phyloP scores from a whole-genome alignment of 1,139 yeast genomes.

The Pichia inconspicua region DNA sequence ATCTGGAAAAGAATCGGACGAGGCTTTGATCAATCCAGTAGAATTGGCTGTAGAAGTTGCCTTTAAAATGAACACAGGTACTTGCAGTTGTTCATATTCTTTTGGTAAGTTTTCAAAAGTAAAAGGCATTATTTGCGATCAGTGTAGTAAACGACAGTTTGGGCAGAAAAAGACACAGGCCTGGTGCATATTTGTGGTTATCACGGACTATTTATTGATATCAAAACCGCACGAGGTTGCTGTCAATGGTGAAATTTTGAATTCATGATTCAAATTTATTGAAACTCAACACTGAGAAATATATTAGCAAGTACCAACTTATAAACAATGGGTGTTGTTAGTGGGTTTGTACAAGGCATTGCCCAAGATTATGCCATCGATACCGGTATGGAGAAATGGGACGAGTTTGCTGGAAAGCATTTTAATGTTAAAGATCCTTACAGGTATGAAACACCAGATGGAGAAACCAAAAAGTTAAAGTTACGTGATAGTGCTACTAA shows the following conservation, averaged over 20 bases:
- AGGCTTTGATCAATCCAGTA: constrained; percentile 36
- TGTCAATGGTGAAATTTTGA: too few relatives aligned
- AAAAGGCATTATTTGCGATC: constrained; percentile 16
- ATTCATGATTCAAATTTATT: too few relatives aligned
- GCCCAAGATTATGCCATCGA: constrained; percentile 12
- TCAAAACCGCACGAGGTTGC: too few relatives aligned
- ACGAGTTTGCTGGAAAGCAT: constrained; percentile 56
- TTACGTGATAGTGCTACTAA: constrained; percentile 54
- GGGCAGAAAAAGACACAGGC: too few relatives aligned
- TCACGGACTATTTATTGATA: too few relatives aligned
- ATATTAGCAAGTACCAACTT: too few relatives aligned
- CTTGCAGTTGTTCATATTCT: constrained; percentile 32
- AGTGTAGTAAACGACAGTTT: too few relatives aligned
- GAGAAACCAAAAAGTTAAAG: constrained; percentile 46
- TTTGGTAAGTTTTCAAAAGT: constrained; percentile 26
- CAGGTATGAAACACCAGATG: constrained; percentile 41
- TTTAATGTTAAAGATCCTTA: constrained; percentile 65
- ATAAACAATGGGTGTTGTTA: constrained; percentile 3
- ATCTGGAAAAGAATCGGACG: constrained; percentile 53
- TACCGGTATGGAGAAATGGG: constrained; percentile 42
- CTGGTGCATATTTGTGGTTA: too few relatives aligned
- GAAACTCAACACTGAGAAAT: too few relatives aligned
- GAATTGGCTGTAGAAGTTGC: constrained; percentile 30
- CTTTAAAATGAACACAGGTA: constrained; percentile 38
- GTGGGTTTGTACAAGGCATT: constrained; percentile 11